Conservation (phyloP, 495 filamentous ascomycete genomes). For the Haplographium delicatum region DNA sequence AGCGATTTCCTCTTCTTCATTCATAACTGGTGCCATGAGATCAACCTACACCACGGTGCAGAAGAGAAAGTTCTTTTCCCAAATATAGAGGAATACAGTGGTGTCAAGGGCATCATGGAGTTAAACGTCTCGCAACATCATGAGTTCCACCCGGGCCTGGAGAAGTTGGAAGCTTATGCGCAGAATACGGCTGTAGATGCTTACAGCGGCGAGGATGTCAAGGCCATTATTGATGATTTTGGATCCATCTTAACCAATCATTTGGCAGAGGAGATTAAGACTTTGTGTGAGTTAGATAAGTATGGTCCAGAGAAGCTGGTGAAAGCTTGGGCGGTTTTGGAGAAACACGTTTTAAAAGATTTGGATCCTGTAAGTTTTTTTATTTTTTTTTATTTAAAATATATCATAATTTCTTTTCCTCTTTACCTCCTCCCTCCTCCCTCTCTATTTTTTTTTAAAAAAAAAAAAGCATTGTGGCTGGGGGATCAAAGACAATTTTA, state of each 20-base stretch:
- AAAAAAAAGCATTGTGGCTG: neutral
- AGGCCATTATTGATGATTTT: slow-evolving; percentile 34
- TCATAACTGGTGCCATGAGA: slow-evolving; percentile 24
- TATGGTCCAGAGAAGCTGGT: slow-evolving; percentile 31
- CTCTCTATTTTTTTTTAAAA: neutral
- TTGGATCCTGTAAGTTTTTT: slow-evolving; percentile 8
- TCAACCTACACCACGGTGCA: slow-evolving; percentile 38
- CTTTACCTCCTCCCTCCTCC: too few relatives aligned
- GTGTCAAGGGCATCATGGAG: slow-evolving; percentile 38
- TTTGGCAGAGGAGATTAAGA: slow-evolving; percentile 36
- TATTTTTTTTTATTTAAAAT: neutral
- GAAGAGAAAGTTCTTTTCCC: slow-evolving; percentile 44
- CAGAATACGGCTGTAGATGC: slow-evolving; percentile 5
- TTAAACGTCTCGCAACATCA: slow-evolving; percentile 41
- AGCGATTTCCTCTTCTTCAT: slow-evolving; percentile 11
- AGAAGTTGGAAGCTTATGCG: slow-evolving; percentile 32
- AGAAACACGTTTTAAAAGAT: slow-evolving; percentile 29
- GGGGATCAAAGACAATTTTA: neutral
- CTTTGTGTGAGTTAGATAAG: slow-evolving; percentile 21
- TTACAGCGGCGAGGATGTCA: slow-evolving; percentile 27
- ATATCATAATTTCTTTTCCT: too few relatives aligned
- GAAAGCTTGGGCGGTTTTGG: slow-evolving; percentile 53
- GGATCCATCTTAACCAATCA: slow-evolving; percentile 29
- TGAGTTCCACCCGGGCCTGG: slow-evolving; percentile 35
- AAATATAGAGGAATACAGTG: slow-evolving; percentile 32